Evolutionary conservation across 352 stramenopile genomes (phyloP).

Genomic region (Phytophthora megakarya): DNA sequence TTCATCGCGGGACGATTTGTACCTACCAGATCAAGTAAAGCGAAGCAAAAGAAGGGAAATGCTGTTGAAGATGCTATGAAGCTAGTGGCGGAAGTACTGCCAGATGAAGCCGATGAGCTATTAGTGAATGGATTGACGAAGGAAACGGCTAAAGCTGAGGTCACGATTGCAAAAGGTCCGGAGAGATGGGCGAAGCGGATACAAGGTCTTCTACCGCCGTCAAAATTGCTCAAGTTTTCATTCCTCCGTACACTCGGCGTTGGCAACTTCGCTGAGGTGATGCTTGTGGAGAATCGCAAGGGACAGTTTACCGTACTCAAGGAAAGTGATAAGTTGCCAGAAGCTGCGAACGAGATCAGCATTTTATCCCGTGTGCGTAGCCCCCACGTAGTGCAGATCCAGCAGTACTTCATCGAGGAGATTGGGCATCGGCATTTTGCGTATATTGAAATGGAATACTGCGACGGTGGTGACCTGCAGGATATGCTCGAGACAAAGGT

Average conservation of each 20-base stretch:
- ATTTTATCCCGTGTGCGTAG: slow-evolving; percentile 61
- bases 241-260: slow-evolving; percentile 71
- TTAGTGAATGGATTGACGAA: slow-evolving; percentile 35
- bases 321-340: slow-evolving; percentile 80
- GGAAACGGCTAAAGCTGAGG: slow-evolving; percentile 26
- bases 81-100: slow-evolving; percentile 28
- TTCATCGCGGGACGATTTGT: slow-evolving; percentile 44
- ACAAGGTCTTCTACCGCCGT: slow-evolving; percentile 46
- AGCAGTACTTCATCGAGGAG: slow-evolving; percentile 78
- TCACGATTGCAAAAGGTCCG: slow-evolving; percentile 41
- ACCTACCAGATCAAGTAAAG: neutral
- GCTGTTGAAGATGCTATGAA: slow-evolving; percentile 19
- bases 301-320: slow-evolving; percentile 65
- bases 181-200: slow-evolving; percentile 65
- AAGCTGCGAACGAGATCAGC: slow-evolving; percentile 80
- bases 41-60: slow-evolving; percentile 21
- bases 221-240: slow-evolving; percentile 63
- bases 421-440: slow-evolving; percentile 77
- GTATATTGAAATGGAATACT: slow-evolving; percentile 88
- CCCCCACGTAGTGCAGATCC: slow-evolving; percentile 73
- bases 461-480: slow-evolving; percentile 60
- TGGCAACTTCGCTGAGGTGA: slow-evolving; percentile 79
- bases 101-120: slow-evolving; percentile 30
- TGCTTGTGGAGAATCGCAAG: slow-evolving; percentile 62
- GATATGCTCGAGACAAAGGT: slow-evolving; percentile 46